These are phyloP conservation scores for Hanseniaspora uvarum DNA, from an alignment of 1,139 yeast species.

Conservation along the genomic window DNA sequence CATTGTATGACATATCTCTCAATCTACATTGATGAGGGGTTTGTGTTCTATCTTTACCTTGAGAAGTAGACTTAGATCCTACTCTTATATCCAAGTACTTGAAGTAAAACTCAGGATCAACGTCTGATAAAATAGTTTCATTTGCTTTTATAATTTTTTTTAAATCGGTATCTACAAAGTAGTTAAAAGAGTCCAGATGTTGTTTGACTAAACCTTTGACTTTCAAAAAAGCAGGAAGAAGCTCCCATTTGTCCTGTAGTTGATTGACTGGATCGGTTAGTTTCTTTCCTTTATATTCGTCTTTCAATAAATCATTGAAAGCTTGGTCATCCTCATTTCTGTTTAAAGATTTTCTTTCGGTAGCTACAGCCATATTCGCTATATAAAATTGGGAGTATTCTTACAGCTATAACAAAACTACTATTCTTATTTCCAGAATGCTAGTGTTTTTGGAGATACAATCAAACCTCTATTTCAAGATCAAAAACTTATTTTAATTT, in stretches of 20 bases:
- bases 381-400: background rate
- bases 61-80: slow-evolving; percentile 54
- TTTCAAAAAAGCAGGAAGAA: slow-evolving; percentile 86
- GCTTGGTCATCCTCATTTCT: slow-evolving; percentile 36
- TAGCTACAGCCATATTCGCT: slow-evolving; percentile 7
- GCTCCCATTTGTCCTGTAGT: slow-evolving; percentile 91
- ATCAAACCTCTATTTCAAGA: too few relatives aligned
- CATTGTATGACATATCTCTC: slow-evolving; percentile 89
- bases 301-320: slow-evolving; percentile 67
- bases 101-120: slow-evolving; percentile 90
- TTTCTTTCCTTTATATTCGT: slow-evolving; percentile 74
- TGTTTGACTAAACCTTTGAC: slow-evolving; percentile 95
- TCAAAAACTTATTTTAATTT: too few relatives aligned
- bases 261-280: slow-evolving; percentile 81
- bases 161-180: slow-evolving; percentile 85
- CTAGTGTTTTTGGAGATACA: background rate
- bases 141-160: slow-evolving; percentile 88
- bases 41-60: slow-evolving; percentile 39
- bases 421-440: background rate
- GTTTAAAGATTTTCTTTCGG: slow-evolving; percentile 10
- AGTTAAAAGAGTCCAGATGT: slow-evolving; percentile 92
- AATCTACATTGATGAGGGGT: slow-evolving; percentile 96
- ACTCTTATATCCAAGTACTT: slow-evolving; percentile 86
- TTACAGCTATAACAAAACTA: background rate
- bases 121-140: slow-evolving; percentile 80